phyloP scores from a whole-genome alignment of 257 asterid species.

The Solanum tarapatanum region DNA sequence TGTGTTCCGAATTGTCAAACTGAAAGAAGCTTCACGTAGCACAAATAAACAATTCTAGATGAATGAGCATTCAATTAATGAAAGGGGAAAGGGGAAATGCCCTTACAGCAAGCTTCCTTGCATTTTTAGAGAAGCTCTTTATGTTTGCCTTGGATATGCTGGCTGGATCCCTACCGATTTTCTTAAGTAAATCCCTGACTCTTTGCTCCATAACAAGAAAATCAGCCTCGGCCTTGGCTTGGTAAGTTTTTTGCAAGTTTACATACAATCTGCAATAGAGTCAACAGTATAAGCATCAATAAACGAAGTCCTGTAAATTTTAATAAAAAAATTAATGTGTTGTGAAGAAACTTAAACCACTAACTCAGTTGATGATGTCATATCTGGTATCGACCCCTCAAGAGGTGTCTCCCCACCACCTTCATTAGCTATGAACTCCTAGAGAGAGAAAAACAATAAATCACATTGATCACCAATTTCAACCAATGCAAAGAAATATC shows the following conservation, averaged over 20 bases:
- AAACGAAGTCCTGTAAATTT: background rate
- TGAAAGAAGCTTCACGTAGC: background rate
- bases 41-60: background rate
- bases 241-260: slow-evolving; percentile 73
- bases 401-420: slow-evolving; percentile 94
- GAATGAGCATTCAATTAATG: background rate
- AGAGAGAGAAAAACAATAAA: background rate
- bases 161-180: slow-evolving; percentile 80
- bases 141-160: slow-evolving; percentile 67
- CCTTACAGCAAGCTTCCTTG: slow-evolving; percentile 62
- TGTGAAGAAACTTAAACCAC: slow-evolving; percentile 16
- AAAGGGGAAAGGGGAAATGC: background rate
- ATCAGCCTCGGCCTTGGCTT: slow-evolving; percentile 97
- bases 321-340: background rate
- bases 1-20: background rate
- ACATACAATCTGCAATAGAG: slow-evolving; percentile 58
- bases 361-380: slow-evolving; percentile 98
- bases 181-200: slow-evolving; percentile 47
- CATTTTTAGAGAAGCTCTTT: slow-evolving; percentile 85
- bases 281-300: background rate
- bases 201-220: slow-evolving; percentile 59
- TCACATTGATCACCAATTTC: background rate
- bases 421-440: slow-evolving; percentile 86
- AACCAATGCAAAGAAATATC: background rate
- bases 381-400: slow-evolving; percentile 95